These are phyloP conservation scores for Colletotrichum melonis DNA, from an alignment of 2,329 filamentous ascomycete genomes.

Conservation along the genomic window DNA sequence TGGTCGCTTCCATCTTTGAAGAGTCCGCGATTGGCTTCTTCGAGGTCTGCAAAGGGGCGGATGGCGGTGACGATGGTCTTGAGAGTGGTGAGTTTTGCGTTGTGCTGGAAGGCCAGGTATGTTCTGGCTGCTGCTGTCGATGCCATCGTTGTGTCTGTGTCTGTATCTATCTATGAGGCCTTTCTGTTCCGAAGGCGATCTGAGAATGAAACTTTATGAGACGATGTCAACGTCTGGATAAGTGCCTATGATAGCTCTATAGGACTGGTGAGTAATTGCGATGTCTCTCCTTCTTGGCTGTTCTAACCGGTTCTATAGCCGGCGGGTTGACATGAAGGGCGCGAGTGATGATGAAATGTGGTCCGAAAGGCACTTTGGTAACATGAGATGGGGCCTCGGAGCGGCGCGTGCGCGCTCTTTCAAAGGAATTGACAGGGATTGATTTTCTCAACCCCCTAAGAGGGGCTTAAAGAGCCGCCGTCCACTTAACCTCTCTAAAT, in stretches of 20 bases:
- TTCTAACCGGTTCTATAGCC: background rate
- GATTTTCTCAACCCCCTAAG: background rate
- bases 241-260: background rate
- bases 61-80: slow-evolving; percentile 58
- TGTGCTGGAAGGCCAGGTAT: slow-evolving; percentile 56
- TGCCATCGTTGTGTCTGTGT: background rate
- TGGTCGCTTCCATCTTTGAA: slow-evolving; percentile 66
- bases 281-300: background rate
- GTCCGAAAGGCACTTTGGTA: background rate
- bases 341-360: slow-evolving; percentile 3
- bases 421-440: slow-evolving; percentile 36
- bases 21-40: slow-evolving; percentile 62
- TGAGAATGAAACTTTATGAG: fast-evolving
- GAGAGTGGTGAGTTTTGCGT: slow-evolving; percentile 56
- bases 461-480: background rate
- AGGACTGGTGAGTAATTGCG: background rate
- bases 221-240: background rate
- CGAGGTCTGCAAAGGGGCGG: slow-evolving; percentile 59
- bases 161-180: background rate
- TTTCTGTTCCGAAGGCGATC: background rate
- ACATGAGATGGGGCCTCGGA: background rate
- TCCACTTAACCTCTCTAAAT: background rate
- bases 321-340: slow-evolving; percentile 21
- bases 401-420: background rate
- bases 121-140: slow-evolving; percentile 44